Evolutionary conservation across 73 alveolate genomes (phyloP), one percentile per base, ranked within the genome.

Genomic region (Paramecium octaurelia): DNA sequence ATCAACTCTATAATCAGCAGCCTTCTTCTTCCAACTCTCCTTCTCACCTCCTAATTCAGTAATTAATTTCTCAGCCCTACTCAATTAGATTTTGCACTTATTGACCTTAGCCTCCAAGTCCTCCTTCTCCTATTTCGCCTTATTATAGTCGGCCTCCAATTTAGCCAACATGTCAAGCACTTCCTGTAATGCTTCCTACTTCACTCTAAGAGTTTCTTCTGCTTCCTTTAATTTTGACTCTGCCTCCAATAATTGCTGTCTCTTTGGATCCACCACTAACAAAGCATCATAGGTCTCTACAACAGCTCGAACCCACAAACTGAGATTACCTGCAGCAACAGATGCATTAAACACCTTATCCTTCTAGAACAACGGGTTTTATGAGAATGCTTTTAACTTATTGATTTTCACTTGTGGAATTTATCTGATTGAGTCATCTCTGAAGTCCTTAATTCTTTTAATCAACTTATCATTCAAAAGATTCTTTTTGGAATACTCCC

Each of bases 41-140:
- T 98, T 97, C 92, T 98, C 99, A 6, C 99, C 99, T 35, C 99
- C 99, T 40, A 99, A 96, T 68, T 99, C 99, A 59, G 95, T 94
- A 54, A 99, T 98, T 76, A 99, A 96, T 94, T 98, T 98, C 69
- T 96, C 98, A 23, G 99, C 99, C 77, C 99, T 96, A 76, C 95
- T 99, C 86, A 99, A 93, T 96, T 98, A 98, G 92, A 93, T 96
- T 86, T 95, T 93, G 93, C 99, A 97, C 97, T 86, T 97, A 94
- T 93, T 98, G 86, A 94, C 97, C 88, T 97, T 95, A 76, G 99
- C 96, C 93, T 97, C 99, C 76, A 98, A 97, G 88, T 95, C 97
- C 77, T 98, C 96, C 75, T 98, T 97, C 92, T 98, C 98, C 58
- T 96, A 97, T 76, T 96, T 97, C 43, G 99, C 99, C 36, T 95